Base-by-base conservation (phyloP, 78 protist species). In the Speleostelium caveatum region DNA sequence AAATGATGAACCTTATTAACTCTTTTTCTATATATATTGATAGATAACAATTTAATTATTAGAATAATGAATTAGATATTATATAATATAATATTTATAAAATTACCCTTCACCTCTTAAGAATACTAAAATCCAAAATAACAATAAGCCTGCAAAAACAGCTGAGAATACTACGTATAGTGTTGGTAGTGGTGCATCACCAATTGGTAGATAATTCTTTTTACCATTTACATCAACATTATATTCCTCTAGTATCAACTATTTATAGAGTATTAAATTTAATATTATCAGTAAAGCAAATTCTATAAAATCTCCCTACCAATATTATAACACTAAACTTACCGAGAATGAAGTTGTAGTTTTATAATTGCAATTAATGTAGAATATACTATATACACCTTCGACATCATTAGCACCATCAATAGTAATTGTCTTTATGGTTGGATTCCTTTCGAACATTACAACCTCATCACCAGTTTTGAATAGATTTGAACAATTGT, bases 221-320 rank as follows among this genome's bases (percentile, higher is more conserved):
- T 66, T 12, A 38, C 76, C 73, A 14, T 67, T 71, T 66, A 72
- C 61, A 59, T 74, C 67, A 22, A 87, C 22, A 65, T 87, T 87
- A 51, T 87, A 87, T 74, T 87, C 75, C 32, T 68, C 73, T 33
- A 87, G 36, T 12, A 42, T 49, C 73, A 87, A 63, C 93, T 87
- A 38, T 24, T 49, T 62, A 58, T 12, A 24, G 24, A 16, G 28
- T 39, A 51, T 24, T 45, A 10, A 24, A 24, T 32, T 36, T 28
- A 16, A 71, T 56, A 16, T 67, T 14, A 45, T 19, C 4, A 6
- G 4, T 41, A 45, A 4, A 21, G 17, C 17, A 45, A 16, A 67
- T 4, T 24, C 8, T 7, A 45, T 4, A 19, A 10, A 45, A 38
- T 22, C 61, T 10, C 8, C 7, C 8, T 12, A 45, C 41, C 4